phyloP scores from a whole-genome alignment of 2,329 filamentous ascomycete genomes.

The Chrysoporthe deuterocubensis region DNA sequence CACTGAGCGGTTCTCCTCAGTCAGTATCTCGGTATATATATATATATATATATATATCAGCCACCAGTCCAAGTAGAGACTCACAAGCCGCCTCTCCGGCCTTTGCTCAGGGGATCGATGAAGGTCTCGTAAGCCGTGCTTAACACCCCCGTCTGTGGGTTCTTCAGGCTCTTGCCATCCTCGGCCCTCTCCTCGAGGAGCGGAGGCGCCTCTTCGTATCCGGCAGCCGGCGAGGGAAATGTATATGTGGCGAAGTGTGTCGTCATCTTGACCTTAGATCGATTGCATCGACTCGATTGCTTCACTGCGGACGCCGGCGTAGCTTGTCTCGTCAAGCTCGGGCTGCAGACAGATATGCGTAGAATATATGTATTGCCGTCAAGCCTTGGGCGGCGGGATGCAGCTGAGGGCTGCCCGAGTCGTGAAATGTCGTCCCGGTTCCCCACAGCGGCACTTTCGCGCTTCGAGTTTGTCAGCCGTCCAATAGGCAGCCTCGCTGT shows the following conservation, averaged over 20 bases:
- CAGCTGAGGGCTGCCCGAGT: not conserved
- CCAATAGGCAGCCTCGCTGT: not conserved
- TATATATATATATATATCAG: not conserved
- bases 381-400: not conserved
- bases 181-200: conserved; percentile 62
- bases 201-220: conserved; percentile 60
- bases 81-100: conserved; percentile 72
- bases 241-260: conserved; percentile 46
- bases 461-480: not conserved
- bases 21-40: not conserved
- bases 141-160: conserved; percentile 61
- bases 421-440: not conserved
- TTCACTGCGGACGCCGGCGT: no score
- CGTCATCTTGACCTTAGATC: conserved; percentile 37
- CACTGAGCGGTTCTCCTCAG: conserved; percentile 45
- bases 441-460: conserved; percentile 4
- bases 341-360: not conserved
- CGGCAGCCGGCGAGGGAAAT: conserved; percentile 61
- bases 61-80: not conserved
- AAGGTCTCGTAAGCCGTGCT: conserved; percentile 76
- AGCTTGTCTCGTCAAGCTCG: no score
- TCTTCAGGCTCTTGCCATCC: conserved; percentile 79
- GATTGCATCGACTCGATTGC: no score
- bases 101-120: conserved; percentile 68
- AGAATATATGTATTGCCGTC: not conserved